A percentile compares a stretch with the other conserved stretches of the same genome.
Evolutionary conservation across 2,329 filamentous ascomycete species (phyloP).

Genomic region (Pestalotiopsis sp.): DNA sequence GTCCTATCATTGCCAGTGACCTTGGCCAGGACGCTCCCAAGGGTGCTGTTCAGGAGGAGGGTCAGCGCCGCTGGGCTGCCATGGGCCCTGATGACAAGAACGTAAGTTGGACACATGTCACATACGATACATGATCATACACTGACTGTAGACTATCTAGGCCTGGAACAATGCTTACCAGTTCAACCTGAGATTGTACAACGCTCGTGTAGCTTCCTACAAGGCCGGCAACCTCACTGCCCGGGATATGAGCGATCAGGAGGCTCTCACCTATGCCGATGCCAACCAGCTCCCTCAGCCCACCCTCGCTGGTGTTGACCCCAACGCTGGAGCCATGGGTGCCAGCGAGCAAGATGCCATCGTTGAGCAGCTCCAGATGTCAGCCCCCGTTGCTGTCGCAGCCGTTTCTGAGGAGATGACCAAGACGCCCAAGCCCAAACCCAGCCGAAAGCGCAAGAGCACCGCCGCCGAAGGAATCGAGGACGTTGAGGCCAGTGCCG

Average conservation of each 20-base stretch:
- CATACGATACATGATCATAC: neutral
- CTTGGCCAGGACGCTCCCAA: conserved; percentile 77
- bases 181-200: conserved; percentile 69
- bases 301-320: conserved; percentile 31
- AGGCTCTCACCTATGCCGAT: conserved; percentile 64
- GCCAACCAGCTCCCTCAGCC: conserved; percentile 58
- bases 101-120: conserved; percentile 32
- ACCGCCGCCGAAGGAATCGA: conserved; percentile 46
- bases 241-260: conserved; percentile 63
- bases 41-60: conserved; percentile 85
- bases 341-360: conserved; percentile 59
- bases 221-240: conserved; percentile 61
- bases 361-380: conserved; percentile 60
- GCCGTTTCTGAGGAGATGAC: conserved; percentile 44
- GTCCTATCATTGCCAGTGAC: conserved; percentile 79
- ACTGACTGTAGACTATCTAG: conserved; percentile 24
- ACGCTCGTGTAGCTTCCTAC: conserved; percentile 67
- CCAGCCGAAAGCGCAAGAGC: conserved; percentile 60
- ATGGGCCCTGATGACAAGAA: conserved; percentile 76
- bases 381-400: conserved; percentile 28
- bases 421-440: conserved; percentile 61
- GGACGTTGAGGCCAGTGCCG: conserved; percentile 41
- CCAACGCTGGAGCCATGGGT: conserved; percentile 38
- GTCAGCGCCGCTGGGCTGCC: conserved; percentile 81
- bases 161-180: conserved; percentile 70